Conservation (phyloP, 202 grass and related monocot species). For the Zoysia matrella region DNA sequence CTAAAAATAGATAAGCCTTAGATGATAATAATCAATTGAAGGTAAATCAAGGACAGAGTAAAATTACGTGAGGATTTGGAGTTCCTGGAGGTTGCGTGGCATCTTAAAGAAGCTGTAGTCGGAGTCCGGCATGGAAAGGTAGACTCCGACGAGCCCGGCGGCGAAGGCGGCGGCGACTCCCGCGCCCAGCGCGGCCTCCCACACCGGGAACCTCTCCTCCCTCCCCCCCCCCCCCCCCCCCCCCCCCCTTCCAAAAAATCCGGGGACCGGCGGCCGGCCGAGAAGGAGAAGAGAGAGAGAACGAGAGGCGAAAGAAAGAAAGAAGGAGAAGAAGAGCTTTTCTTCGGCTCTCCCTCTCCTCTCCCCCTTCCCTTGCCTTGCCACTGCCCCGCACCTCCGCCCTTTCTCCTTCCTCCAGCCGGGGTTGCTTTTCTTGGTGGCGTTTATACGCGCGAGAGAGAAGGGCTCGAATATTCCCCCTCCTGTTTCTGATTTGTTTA, state of each 20-base stretch:
- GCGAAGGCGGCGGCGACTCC: constrained; percentile 69
- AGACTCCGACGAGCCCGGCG: constrained; percentile 79
- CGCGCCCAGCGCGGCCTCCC: constrained; percentile 63
- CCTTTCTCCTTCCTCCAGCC: background rate
- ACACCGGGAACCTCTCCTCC: constrained; percentile 69
- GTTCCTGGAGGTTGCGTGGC: constrained; percentile 82
- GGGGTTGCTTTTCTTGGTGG: constrained; percentile 37
- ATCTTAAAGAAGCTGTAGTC: constrained; percentile 99
- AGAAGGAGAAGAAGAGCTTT: constrained; percentile 32
- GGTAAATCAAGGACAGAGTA: background rate
- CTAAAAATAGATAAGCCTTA: constrained; percentile 14
- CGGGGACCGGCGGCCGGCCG: constrained; percentile 24
- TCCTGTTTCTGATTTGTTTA: too few species aligned
- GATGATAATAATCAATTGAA: background rate
- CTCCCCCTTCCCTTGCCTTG: constrained; percentile 17
- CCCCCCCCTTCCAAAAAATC: constrained; percentile 21
- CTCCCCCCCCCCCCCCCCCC: constrained; percentile 51
- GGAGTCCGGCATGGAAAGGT: constrained; percentile 93
- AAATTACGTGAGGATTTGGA: constrained; percentile 85
- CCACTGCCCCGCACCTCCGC: background rate
- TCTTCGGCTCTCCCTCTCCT: constrained; percentile 28
- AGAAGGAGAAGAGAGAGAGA: constrained; percentile 22
- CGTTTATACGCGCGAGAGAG: too few species aligned
- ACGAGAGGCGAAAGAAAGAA: constrained; percentile 35
- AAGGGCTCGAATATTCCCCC: too few species aligned